Percentiles rank a stretch among this genome's conserved stretches.
These are phyloP conservation scores for Trichoderma aggressivum DNA, from an alignment of 2,329 filamentous ascomycete species.

Conservation along the genomic window DNA sequence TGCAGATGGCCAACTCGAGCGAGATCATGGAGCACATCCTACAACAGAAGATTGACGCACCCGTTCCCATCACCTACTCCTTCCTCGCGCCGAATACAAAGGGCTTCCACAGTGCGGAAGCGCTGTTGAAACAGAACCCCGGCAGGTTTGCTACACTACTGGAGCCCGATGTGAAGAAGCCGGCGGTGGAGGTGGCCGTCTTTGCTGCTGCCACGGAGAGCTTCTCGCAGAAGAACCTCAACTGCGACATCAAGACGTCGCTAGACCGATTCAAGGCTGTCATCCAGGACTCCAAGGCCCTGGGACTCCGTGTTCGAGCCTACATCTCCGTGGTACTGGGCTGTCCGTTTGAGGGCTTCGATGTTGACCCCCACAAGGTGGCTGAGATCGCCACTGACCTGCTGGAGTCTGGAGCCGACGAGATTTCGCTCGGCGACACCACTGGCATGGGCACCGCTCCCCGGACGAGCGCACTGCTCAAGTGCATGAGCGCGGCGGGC, in stretches of 20 bases:
- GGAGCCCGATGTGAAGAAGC: conserved; percentile 41
- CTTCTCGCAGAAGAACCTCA: conserved; percentile 79
- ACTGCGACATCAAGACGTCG: conserved; percentile 73
- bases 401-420: conserved; percentile 83
- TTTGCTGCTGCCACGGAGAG: conserved; percentile 80
- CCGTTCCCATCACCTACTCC: conserved; percentile 64
- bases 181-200: conserved; percentile 67
- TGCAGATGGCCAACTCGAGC: conserved; percentile 73
- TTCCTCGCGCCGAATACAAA: conserved; percentile 77
- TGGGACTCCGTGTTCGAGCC: conserved; percentile 67
- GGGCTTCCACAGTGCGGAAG: conserved; percentile 62
- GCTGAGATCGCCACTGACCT: conserved; percentile 65
- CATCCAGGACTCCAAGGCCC: conserved; percentile 62
- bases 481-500: conserved; percentile 62
- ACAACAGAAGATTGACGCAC: conserved; percentile 51
- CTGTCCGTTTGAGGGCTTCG: conserved; percentile 70
- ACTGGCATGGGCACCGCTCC: conserved; percentile 86
- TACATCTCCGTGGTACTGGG: conserved; percentile 79
- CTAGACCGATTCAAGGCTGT: conserved; percentile 67
- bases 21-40: conserved; percentile 70
- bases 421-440: conserved; percentile 87
- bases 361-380: conserved; percentile 61
- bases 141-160: conserved; percentile 50
- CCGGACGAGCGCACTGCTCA: conserved; percentile 61
- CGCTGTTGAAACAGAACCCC: conserved; percentile 51